Percentiles rank a stretch among this genome's conserved stretches.
phyloP scores from a whole-genome alignment of 805 yeast species.

The Candida pini region DNA sequence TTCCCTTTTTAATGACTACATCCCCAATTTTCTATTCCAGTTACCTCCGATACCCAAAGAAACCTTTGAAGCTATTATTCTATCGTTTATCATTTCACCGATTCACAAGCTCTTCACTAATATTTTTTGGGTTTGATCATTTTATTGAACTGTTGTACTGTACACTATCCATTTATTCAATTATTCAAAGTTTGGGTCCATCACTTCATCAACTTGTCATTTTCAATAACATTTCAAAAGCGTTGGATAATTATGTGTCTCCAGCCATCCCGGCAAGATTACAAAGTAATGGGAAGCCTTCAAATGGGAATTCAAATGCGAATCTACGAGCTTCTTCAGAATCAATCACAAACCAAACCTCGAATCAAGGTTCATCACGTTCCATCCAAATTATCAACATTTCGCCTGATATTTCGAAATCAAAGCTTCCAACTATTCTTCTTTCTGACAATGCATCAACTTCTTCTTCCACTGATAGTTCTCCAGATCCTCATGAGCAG shows the following conservation, averaged over 20 bases:
- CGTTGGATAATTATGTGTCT: conserved; percentile 15
- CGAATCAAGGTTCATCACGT: conserved; percentile 6
- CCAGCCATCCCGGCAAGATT: conserved; percentile 13
- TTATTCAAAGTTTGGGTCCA: conserved; percentile 25
- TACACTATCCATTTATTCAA: conserved; percentile 25
- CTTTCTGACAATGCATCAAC: conserved; percentile 1
- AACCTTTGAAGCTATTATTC: conserved; percentile 17
- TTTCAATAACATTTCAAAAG: conserved; percentile 10
- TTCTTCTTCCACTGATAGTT: conserved; percentile 1
- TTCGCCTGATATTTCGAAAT: conserved; percentile 13
- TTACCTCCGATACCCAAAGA: conserved; percentile 14
- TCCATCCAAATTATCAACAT: conserved; percentile 7
- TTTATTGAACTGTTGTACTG: conserved; percentile 24
- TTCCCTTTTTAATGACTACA: too few species aligned
- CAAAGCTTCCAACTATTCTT: conserved; percentile 12
- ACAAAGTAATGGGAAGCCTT: conserved; percentile 2
- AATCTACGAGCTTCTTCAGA: background rate
- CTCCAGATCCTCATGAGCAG: conserved; percentile 1
- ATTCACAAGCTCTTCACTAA: conserved; percentile 9
- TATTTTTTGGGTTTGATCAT: conserved; percentile 22
- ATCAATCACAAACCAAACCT: conserved; percentile 2
- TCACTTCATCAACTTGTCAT: conserved; percentile 14
- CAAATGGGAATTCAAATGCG: background rate
- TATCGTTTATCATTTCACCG: conserved; percentile 17
- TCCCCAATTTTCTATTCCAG: conserved; percentile 11